phyloP scores from a whole-genome alignment of 257 asterid genomes.

The Primulina eburnea region DNA sequence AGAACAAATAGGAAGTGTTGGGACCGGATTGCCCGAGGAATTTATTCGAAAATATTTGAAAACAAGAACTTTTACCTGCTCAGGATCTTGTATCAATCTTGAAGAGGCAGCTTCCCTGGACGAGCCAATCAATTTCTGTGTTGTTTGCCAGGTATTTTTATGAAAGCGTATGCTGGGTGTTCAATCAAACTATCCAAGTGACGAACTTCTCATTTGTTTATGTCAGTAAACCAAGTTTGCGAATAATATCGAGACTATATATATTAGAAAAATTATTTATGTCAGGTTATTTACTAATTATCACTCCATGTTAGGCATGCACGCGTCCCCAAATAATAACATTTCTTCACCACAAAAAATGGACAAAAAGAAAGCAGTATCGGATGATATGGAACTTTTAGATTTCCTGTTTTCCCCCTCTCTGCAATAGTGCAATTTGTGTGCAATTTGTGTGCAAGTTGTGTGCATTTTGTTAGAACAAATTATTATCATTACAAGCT shows the following conservation, averaged over 20 bases:
- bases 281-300: neutral
- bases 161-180: neutral
- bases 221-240: conserved; percentile 1
- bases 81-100: conserved; percentile 30
- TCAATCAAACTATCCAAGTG: neutral
- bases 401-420: neutral
- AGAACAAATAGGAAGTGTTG: conserved; percentile 79
- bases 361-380: neutral
- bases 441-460: no score
- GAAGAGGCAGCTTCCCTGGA: conserved; percentile 34
- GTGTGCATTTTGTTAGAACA: neutral
- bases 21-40: conserved; percentile 65
- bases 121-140: conserved; percentile 58
- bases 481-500: neutral
- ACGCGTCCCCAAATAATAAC: neutral
- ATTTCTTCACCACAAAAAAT: no score
- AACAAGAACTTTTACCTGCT: conserved; percentile 43
- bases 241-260: neutral
- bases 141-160: conserved; percentile 68
- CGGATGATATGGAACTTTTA: neutral
- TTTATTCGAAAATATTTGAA: conserved; percentile 45
- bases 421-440: no score
- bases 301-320: neutral
- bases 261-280: neutral
- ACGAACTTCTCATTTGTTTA: no score